Conservation (phyloP, 1,284 basidiomycete species). For the Vanrija sp. region DNA sequence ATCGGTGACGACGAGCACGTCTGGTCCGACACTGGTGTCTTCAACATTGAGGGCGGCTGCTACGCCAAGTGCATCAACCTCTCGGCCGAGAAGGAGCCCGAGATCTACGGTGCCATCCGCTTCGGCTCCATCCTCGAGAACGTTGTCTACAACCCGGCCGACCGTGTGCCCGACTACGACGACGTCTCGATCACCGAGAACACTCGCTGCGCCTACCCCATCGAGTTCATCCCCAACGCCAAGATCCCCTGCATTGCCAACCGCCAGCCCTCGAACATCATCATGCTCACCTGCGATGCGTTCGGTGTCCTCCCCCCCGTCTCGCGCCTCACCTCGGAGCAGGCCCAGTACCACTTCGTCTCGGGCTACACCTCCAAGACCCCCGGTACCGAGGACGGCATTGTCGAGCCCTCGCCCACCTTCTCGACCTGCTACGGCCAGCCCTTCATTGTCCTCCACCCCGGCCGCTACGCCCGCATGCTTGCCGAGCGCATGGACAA, state of each 20-base stretch:
- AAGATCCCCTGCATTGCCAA: slow-evolving; percentile 84
- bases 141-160: slow-evolving; percentile 90
- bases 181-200: slow-evolving; percentile 97
- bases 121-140: slow-evolving; percentile 98
- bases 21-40: slow-evolving; percentile 95
- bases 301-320: slow-evolving; percentile 98
- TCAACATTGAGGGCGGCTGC: slow-evolving; percentile 99
- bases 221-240: slow-evolving; percentile 94
- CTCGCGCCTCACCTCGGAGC: slow-evolving; percentile 84
- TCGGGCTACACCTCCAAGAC: slow-evolving; percentile 85
- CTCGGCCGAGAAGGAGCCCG: slow-evolving; percentile 90
- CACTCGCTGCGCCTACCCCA: slow-evolving; percentile 97
- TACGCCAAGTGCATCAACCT: slow-evolving; percentile 99
- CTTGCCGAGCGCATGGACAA: slow-evolving; percentile 90
- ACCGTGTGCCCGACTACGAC: slow-evolving; percentile 89
- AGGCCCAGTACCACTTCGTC: slow-evolving; percentile 97
- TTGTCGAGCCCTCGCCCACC: slow-evolving; percentile 95
- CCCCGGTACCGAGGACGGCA: slow-evolving; percentile 96
- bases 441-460: slow-evolving; percentile 97
- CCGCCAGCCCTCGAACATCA: slow-evolving; percentile 80
- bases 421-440: slow-evolving; percentile 99
- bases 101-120: slow-evolving; percentile 92
- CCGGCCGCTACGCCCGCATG: slow-evolving; percentile 93
- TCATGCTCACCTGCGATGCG: slow-evolving; percentile 97
- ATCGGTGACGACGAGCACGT: slow-evolving; percentile 98